Base-by-base conservation (phyloP, 1,284 basidiomycete genomes). In the Microbotryum silenes-acaulis region DNA sequence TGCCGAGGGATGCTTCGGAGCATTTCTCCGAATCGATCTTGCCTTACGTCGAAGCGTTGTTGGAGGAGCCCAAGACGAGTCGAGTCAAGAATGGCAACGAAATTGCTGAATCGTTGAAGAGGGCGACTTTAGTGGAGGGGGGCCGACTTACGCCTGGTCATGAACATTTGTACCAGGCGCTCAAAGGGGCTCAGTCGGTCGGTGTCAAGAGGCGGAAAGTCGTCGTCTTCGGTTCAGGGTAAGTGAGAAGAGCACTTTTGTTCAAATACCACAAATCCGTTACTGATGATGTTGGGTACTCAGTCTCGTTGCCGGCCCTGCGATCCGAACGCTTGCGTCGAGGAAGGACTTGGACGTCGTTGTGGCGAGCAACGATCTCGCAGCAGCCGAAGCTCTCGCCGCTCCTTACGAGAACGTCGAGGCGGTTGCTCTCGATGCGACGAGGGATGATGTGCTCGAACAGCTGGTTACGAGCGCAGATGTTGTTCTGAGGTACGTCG, bases 141-240 rank as follows among this genome's bases (percentile, higher is more conserved):
- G 90, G 89, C 0, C 69, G 73, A 59, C 77, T 92, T 12, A 74
- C 74, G 18, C 77, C 77, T 50, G 71, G 76, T 48, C 85, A 88
- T 72, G 70, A 74, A 57, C 85, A 85, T 85, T 75, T 93, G 60
- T 75, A 79, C 51, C 75, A 74, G 2, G 77, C 79, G 21, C 79
- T 88, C 20, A 76, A 79, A 16, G 73, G 73, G 53, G 83, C 79
- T 77, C 59, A 67, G 33, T 8, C 27, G 14, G 16, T 42, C 37
- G 16, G 49, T 2, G 37, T 16, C 60, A 76, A 70, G 73, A 84
- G 84, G 78, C 87, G 86, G 76, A 83, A 79, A 68, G 80, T 93
- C 1, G 76, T 97, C 31, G 79, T 97, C 67, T 80, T 96, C 5
- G 92, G 92, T 12, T 89, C 87, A 59, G 93, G 92, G 21, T 91